These are phyloP conservation scores for Pisolithus thermaeus DNA, from an alignment of 1,284 basidiomycete genomes.

Conservation along the genomic window DNA sequence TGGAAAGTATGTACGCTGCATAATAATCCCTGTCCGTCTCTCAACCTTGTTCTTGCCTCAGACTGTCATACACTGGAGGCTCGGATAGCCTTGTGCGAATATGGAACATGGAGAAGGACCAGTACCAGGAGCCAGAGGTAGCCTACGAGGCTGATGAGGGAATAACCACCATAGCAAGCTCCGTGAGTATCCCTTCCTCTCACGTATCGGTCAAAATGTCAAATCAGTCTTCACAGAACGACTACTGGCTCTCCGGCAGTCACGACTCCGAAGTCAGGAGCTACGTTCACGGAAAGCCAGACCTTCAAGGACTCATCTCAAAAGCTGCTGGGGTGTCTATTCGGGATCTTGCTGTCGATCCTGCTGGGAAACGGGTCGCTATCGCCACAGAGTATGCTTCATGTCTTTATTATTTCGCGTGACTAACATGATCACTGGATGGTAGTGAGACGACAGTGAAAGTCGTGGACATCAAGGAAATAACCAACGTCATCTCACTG, in stretches of 20 bases:
- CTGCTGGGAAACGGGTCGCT: conserved; percentile 70
- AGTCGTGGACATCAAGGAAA: conserved; percentile 76
- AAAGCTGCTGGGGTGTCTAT: conserved; percentile 66
- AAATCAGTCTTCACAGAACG: conserved; percentile 37
- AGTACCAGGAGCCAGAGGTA: conserved; percentile 64
- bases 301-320: conserved; percentile 63
- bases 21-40: conserved; percentile 12
- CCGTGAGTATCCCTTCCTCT: conserved; percentile 39
- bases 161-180: conserved; percentile 63
- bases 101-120: conserved; percentile 61
- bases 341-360: conserved; percentile 78
- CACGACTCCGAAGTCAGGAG: conserved; percentile 67
- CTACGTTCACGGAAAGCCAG: conserved; percentile 58
- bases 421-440: conserved; percentile 7
- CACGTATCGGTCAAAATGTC: neutral
- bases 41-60: conserved; percentile 26
- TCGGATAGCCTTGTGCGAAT: conserved; percentile 75
- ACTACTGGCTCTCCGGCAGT: conserved; percentile 70
- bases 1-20: conserved; percentile 43
- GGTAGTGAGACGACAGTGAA: conserved; percentile 78
- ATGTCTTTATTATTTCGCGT: conserved; percentile 3
- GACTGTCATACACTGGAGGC: conserved; percentile 75
- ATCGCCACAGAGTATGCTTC: conserved; percentile 77
- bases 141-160: conserved; percentile 75
- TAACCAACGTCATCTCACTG: conserved; percentile 57